Percentiles rank a stretch among this genome's conserved stretches.
Evolutionary conservation across 2,329 filamentous ascomycete species (phyloP).

Genomic region (Metarhizium anisopliae): DNA sequence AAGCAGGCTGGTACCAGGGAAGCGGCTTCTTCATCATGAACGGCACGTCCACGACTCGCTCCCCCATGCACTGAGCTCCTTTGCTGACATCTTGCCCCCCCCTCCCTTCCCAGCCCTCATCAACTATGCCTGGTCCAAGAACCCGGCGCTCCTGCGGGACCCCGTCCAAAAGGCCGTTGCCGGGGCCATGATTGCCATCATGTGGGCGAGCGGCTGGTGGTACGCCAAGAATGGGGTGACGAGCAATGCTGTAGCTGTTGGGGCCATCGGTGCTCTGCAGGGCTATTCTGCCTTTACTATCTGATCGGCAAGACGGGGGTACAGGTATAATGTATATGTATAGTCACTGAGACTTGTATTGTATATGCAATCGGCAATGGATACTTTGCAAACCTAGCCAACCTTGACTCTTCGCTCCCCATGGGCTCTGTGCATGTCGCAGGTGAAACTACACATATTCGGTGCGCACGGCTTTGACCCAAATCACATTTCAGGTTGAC

Average conservation of each 20-base stretch:
- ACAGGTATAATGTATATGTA: background rate
- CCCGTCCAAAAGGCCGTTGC: conserved; percentile 9
- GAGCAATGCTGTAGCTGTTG: conserved; percentile 5
- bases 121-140: conserved; percentile 10
- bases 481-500: no score
- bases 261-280: conserved; percentile 8
- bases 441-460: no score
- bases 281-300: conserved; percentile 6
- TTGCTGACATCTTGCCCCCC: background rate
- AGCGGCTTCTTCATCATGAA: conserved; percentile 10
- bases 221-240: conserved; percentile 7
- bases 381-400: no score
- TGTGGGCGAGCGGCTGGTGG: conserved; percentile 7
- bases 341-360: background rate
- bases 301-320: background rate
- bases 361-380: no score
- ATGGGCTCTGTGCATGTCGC: no score
- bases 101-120: conserved; percentile 4
- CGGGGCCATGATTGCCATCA: conserved; percentile 7
- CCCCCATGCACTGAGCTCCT: background rate
- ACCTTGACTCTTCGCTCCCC: no score
- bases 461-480: no score
- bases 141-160: conserved; percentile 8
- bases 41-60: conserved; percentile 4
- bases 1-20: conserved; percentile 10